Percentiles rank a stretch among this genome's conserved stretches.
Evolutionary conservation across 2,329 filamentous ascomycete species (phyloP).

Genomic region (Arthrobotrys musiformis): DNA sequence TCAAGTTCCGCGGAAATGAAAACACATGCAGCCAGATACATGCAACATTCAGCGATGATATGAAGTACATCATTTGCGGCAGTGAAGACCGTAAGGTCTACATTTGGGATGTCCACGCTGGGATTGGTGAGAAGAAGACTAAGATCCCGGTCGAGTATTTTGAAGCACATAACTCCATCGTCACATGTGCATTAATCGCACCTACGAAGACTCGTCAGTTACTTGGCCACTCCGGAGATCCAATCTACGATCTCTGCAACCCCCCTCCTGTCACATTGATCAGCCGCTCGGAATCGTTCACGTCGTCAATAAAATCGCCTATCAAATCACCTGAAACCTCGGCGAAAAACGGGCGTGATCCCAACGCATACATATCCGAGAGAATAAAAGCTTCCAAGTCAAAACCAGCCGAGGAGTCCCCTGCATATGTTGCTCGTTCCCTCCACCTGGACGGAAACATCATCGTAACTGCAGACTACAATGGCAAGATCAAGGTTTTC

Average conservation of each 20-base stretch:
- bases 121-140: conserved; percentile 73
- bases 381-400: conserved; percentile 60
- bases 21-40: conserved; percentile 91
- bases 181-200: conserved; percentile 88
- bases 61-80: conserved; percentile 85
- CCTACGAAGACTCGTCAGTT: conserved; percentile 80
- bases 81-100: conserved; percentile 92
- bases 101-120: conserved; percentile 78
- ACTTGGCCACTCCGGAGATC: conserved; percentile 83
- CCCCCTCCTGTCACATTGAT: conserved; percentile 87
- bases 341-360: conserved; percentile 21
- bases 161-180: conserved; percentile 86
- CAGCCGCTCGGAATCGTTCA: conserved; percentile 74
- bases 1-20: conserved; percentile 91
- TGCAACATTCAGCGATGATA: conserved; percentile 87
- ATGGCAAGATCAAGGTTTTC: conserved; percentile 91
- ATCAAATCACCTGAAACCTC: conserved; percentile 59
- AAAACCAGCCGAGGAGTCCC: conserved; percentile 73
- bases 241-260: conserved; percentile 96
- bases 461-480: conserved; percentile 88
- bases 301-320: conserved; percentile 64
- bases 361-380: conserved; percentile 51
- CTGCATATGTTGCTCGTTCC: conserved; percentile 79
- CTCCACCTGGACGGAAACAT: conserved; percentile 86
- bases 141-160: conserved; percentile 88